Evolutionary conservation across 345 rosid genomes (phyloP).

Genomic region (Rhizophora apiculata): DNA sequence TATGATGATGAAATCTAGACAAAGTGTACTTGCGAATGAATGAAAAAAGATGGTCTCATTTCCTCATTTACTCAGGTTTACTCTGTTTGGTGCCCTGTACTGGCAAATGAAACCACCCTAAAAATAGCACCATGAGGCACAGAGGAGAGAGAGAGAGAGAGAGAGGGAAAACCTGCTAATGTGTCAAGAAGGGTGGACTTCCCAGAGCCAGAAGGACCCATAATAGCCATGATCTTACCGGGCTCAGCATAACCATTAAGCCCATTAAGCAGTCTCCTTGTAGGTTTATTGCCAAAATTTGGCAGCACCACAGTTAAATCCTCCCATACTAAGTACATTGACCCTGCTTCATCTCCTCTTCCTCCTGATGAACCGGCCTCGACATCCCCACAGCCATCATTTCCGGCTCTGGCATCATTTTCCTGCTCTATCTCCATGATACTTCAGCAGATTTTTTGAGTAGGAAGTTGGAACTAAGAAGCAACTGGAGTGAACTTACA

Average conservation of each 20-base stretch:
- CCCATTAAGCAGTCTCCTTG: constrained; percentile 25
- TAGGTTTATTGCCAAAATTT: constrained; percentile 39
- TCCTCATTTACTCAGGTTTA: too few relatives aligned
- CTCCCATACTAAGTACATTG: constrained; percentile 23
- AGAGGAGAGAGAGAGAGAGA: neutral
- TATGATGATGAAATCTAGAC: too few relatives aligned
- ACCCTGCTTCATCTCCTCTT: neutral
- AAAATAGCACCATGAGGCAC: too few relatives aligned
- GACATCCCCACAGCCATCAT: neutral
- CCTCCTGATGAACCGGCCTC: neutral
- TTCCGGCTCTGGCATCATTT: neutral
- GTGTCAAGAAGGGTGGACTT: constrained; percentile 34
- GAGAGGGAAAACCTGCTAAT: constrained; percentile 21
- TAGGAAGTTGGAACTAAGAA: neutral
- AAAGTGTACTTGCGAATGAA: too few relatives aligned
- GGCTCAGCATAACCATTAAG: constrained; percentile 28
- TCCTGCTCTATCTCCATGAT: constrained; percentile 18
- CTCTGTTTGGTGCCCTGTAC: too few relatives aligned
- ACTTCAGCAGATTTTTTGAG: neutral
- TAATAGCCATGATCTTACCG: constrained; percentile 23
- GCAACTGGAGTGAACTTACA: neutral
- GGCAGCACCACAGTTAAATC: constrained; percentile 42
- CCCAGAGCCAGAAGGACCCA: constrained; percentile 37
- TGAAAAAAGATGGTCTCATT: too few relatives aligned
- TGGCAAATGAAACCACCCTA: too few relatives aligned